These are phyloP conservation scores for Solanum medicagineum DNA, from an alignment of 257 asterid species.

Conservation along the genomic window DNA sequence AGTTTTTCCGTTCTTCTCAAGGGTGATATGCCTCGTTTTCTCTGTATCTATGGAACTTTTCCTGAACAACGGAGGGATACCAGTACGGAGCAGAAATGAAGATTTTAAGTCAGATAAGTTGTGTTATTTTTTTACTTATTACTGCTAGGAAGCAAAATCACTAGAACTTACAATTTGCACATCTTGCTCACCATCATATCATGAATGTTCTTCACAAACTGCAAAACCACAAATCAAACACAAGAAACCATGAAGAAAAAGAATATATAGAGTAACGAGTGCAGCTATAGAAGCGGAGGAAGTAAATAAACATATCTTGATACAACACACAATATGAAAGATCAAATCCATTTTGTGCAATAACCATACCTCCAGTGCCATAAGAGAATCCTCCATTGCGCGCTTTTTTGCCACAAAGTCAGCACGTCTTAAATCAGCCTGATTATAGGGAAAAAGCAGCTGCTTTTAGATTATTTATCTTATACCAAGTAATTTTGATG, in stretches of 20 bases:
- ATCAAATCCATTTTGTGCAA: background rate
- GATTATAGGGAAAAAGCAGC: slow-evolving; percentile 5
- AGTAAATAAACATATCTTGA: background rate
- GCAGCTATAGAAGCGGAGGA: background rate
- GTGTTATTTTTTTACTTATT: background rate
- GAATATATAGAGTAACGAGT: background rate
- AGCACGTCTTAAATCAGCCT: slow-evolving; percentile 91
- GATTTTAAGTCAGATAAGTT: background rate
- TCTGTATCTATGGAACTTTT: slow-evolving; percentile 20
- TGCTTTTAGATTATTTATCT: background rate
- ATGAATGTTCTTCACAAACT: slow-evolving; percentile 77
- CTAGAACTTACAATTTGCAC: slow-evolving; percentile 49
- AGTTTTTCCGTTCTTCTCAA: slow-evolving; percentile 74
- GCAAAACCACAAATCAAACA: slow-evolving; percentile 35
- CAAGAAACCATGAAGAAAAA: background rate
- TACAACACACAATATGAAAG: background rate
- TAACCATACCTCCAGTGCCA: slow-evolving; percentile 67
- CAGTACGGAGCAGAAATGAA: background rate
- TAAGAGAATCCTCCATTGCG: slow-evolving; percentile 83
- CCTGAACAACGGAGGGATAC: slow-evolving; percentile 18
- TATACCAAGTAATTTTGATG: background rate
- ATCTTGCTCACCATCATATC: slow-evolving; percentile 83
- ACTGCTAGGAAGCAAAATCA: background rate
- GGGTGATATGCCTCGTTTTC: slow-evolving; percentile 41
- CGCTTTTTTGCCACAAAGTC: slow-evolving; percentile 81